Conservation (phyloP, 768 basidiomycete genomes). For the Trametes gibbosa region DNA sequence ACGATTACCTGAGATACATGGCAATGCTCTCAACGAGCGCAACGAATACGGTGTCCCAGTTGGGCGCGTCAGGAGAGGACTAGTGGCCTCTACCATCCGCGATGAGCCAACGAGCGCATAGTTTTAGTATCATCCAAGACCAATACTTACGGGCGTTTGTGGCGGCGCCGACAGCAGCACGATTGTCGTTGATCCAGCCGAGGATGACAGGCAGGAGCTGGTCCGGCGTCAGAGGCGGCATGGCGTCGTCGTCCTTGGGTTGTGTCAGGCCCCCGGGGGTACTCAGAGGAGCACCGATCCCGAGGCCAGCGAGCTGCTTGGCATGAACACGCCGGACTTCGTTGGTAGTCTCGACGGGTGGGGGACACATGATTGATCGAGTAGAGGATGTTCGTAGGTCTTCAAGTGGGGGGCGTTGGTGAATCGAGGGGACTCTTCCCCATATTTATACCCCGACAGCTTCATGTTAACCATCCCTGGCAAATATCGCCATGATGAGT, state of each 20-base stretch:
- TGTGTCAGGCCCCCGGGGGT: background rate
- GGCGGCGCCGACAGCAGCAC: background rate
- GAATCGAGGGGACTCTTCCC: background rate
- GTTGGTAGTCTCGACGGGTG: background rate
- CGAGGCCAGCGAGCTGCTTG: background rate
- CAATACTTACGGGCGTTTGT: background rate
- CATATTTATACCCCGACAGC: too few relatives aligned
- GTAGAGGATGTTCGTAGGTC: background rate
- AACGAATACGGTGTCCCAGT: constrained; percentile 5
- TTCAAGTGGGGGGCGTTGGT: background rate
- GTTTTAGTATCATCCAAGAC: too few relatives aligned
- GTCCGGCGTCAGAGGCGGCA: background rate
- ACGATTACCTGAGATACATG: constrained; percentile 1
- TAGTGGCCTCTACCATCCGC: background rate
- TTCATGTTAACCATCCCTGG: too few relatives aligned
- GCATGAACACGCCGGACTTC: background rate
- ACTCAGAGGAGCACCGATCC: background rate
- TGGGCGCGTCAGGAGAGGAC: background rate
- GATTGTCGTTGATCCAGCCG: background rate
- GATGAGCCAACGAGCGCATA: too few relatives aligned
- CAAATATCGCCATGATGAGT: too few relatives aligned
- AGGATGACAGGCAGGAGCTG: background rate
- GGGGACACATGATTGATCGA: background rate
- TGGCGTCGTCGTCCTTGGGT: background rate
- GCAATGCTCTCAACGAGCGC: constrained; percentile 1